These are phyloP conservation scores for Chondrus crispus DNA, from an alignment of 23 red algal species.

Conservation along the genomic window DNA sequence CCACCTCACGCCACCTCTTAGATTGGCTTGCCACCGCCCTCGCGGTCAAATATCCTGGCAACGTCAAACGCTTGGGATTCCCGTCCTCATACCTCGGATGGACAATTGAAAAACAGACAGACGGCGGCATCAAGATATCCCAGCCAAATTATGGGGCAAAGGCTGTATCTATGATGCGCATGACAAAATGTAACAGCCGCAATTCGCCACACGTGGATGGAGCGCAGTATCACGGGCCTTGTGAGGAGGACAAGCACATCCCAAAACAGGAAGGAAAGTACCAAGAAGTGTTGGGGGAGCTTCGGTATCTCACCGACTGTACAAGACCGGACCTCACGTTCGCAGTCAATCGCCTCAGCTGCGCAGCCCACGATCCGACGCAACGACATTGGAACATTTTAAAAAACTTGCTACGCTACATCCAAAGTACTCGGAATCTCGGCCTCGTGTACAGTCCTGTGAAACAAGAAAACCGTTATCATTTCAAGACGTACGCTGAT, in stretches of 20 bases:
- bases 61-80: neutral
- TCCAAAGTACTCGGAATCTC: neutral
- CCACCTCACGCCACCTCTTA: neutral
- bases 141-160: neutral
- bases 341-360: neutral
- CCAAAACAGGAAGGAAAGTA: neutral
- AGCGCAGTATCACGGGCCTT: neutral
- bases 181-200: neutral
- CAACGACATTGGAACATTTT: neutral
- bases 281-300: slow-evolving; percentile 16
- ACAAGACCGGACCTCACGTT: slow-evolving; percentile 6
- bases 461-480: neutral
- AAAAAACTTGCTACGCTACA: neutral
- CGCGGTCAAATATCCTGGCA: neutral
- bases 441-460: neutral
- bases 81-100: neutral
- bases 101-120: neutral
- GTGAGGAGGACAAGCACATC: neutral
- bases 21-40: slow-evolving; percentile 28
- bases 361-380: neutral
- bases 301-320: slow-evolving; percentile 9
- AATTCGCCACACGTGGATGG: neutral
- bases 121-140: neutral
- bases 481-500: neutral
- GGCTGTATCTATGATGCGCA: neutral